Evolutionary conservation across 2,329 filamentous ascomycete species (phyloP).

Genomic region (Aspergillus fischeri): DNA sequence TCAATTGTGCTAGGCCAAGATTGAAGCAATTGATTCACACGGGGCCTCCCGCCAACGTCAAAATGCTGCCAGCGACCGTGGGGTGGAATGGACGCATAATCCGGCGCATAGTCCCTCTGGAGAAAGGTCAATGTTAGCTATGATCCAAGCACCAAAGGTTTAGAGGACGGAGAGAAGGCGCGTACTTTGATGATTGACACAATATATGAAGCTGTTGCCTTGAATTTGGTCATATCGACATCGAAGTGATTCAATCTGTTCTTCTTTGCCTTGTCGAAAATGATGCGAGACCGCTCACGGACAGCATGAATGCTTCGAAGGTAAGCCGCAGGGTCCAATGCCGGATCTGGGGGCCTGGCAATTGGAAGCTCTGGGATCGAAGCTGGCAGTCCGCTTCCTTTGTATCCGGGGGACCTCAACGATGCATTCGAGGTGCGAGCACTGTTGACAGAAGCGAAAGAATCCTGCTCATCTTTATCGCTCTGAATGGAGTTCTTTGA

Average conservation of each 20-base stretch:
- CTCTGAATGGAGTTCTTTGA: slow-evolving; percentile 36
- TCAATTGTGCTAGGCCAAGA: slow-evolving; percentile 49
- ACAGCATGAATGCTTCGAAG: slow-evolving; percentile 86
- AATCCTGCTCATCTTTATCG: slow-evolving; percentile 39
- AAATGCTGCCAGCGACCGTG: slow-evolving; percentile 70
- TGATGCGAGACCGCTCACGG: slow-evolving; percentile 68
- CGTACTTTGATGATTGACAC: slow-evolving; percentile 89
- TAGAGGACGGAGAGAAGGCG: background rate
- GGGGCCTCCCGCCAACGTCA: slow-evolving; percentile 53
- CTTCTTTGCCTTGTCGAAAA: slow-evolving; percentile 70
- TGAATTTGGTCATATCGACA: slow-evolving; percentile 80
- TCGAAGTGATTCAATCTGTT: slow-evolving; percentile 82
- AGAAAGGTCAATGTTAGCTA: slow-evolving; percentile 3
- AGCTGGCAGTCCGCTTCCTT: slow-evolving; percentile 44
- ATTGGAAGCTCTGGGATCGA: slow-evolving; percentile 72
- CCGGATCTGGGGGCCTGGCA: slow-evolving; percentile 79
- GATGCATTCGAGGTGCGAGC: slow-evolving; percentile 45
- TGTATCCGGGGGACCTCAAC: slow-evolving; percentile 47
- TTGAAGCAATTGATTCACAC: slow-evolving; percentile 48
- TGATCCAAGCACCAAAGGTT: slow-evolving; percentile 8
- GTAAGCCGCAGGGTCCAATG: slow-evolving; percentile 83
- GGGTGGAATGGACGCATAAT: slow-evolving; percentile 72
- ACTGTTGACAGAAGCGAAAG: slow-evolving; percentile 39
- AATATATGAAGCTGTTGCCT: slow-evolving; percentile 78
- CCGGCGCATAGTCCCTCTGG: slow-evolving; percentile 65